A percentile compares a stretch with the other conserved stretches of the same genome.
phyloP scores from a whole-genome alignment of 768 basidiomycete species.

The Pleurotus eryngii region DNA sequence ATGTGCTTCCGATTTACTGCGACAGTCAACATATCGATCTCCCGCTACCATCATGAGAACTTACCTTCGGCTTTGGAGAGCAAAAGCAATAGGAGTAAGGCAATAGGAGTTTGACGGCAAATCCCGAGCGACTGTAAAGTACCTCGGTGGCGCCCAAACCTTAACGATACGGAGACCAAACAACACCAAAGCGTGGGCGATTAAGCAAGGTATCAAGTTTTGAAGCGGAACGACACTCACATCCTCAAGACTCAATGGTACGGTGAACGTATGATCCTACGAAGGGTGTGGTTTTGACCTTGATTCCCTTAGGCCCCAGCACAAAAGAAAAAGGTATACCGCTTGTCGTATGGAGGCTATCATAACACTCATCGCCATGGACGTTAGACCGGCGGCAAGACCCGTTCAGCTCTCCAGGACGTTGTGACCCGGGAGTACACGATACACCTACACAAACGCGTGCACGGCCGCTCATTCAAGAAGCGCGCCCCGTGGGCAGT shows the following conservation, averaged over 20 bases:
- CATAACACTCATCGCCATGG: neutral
- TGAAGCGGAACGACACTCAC: slow-evolving; percentile 52
- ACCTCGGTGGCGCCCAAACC: slow-evolving; percentile 38
- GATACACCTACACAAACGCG: slow-evolving; percentile 94
- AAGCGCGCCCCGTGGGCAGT: slow-evolving; percentile 96
- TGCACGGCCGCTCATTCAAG: slow-evolving; percentile 92
- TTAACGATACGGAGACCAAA: slow-evolving; percentile 43
- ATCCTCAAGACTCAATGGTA: slow-evolving; percentile 67
- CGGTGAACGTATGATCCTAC: slow-evolving; percentile 20
- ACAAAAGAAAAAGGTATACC: slow-evolving; percentile 55
- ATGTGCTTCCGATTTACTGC: too few relatives aligned
- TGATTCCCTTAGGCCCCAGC: slow-evolving; percentile 40
- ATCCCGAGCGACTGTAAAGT: slow-evolving; percentile 44
- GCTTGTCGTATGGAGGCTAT: neutral
- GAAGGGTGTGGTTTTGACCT: neutral
- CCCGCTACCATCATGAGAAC: too few relatives aligned
- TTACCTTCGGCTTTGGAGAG: too few relatives aligned
- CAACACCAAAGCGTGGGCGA: slow-evolving; percentile 37
- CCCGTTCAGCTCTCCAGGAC: slow-evolving; percentile 94
- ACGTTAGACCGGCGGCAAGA: slow-evolving; percentile 72
- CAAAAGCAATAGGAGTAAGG: too few relatives aligned
- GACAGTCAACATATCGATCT: too few relatives aligned
- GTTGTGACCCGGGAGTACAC: slow-evolving; percentile 99
- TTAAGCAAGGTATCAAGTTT: slow-evolving; percentile 24
- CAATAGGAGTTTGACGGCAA: slow-evolving; percentile 19